Conservation (phyloP, 495 filamentous ascomycete species). For the Articulospora tetracladia region DNA sequence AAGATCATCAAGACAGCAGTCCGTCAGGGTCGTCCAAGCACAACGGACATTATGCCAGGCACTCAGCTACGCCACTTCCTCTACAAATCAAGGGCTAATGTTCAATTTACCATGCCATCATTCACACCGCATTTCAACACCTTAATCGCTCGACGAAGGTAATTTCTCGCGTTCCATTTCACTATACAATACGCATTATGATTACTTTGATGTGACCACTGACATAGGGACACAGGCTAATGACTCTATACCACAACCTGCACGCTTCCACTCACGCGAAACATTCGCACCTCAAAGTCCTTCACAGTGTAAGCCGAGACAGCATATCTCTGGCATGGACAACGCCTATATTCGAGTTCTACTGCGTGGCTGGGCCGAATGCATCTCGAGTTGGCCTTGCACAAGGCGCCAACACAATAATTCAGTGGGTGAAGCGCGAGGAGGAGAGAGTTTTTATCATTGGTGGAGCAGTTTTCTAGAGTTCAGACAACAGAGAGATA, state of each 20-base stretch:
- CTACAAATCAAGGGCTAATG: conserved; percentile 89
- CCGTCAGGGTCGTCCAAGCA: conserved; percentile 60
- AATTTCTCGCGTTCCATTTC: conserved; percentile 5
- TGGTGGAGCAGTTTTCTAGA: conserved; percentile 27
- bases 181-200: not conserved
- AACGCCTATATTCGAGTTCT: conserved; percentile 87
- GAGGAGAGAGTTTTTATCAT: conserved; percentile 88
- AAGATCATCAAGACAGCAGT: conserved; percentile 71
- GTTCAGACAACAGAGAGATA: too few relatives aligned
- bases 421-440: conserved; percentile 84
- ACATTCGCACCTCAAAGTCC: conserved; percentile 76
- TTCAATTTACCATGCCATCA: conserved; percentile 90
- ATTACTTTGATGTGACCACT: not conserved
- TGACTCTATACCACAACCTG: conserved; percentile 79
- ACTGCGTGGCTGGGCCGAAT: conserved; percentile 82
- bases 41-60: conserved; percentile 73
- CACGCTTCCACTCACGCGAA: conserved; percentile 82
- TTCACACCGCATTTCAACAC: conserved; percentile 68
- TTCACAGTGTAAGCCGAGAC: conserved; percentile 70
- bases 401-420: conserved; percentile 79
- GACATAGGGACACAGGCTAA: conserved; percentile 44
- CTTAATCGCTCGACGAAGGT: conserved; percentile 63
- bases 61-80: conserved; percentile 84
- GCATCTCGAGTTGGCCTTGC: conserved; percentile 74
- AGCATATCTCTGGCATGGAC: conserved; percentile 83